phyloP scores from a whole-genome alignment of 768 basidiomycete genomes.

The Rhizopogon roseolus region DNA sequence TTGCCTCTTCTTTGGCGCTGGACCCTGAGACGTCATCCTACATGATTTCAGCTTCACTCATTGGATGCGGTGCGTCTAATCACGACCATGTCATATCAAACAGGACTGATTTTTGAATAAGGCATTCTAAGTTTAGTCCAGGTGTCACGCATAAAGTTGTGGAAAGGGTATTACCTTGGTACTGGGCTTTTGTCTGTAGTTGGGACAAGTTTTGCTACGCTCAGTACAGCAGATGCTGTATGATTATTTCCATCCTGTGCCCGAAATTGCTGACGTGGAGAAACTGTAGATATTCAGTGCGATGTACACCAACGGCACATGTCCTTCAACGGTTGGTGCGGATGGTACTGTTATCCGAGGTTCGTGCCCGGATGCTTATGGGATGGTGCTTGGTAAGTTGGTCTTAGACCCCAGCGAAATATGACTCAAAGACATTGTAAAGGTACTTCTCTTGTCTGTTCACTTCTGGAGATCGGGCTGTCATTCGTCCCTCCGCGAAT shows the following conservation, averaged over 20 bases:
- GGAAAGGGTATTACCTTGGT: slow-evolving; percentile 61
- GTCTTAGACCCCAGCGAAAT: background rate
- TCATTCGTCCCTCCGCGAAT: slow-evolving; percentile 66
- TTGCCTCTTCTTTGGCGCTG: slow-evolving; percentile 58
- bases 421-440: background rate
- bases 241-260: slow-evolving; percentile 11
- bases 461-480: slow-evolving; percentile 75
- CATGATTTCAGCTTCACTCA: slow-evolving; percentile 78
- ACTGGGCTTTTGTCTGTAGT: slow-evolving; percentile 82
- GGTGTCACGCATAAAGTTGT: slow-evolving; percentile 65
- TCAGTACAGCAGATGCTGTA: slow-evolving; percentile 69
- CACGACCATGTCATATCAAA: background rate
- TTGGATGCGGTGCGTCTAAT: slow-evolving; percentile 58
- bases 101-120: slow-evolving; percentile 18
- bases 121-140: slow-evolving; percentile 75
- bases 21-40: slow-evolving; percentile 60
- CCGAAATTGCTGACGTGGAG: background rate
- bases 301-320: slow-evolving; percentile 78
- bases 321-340: slow-evolving; percentile 48
- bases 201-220: slow-evolving; percentile 75
- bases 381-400: slow-evolving; percentile 61
- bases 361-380: slow-evolving; percentile 77
- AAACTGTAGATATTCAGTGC: slow-evolving; percentile 58
- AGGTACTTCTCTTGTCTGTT: slow-evolving; percentile 76
- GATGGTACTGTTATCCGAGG: slow-evolving; percentile 58